Evolutionary conservation across 768 basidiomycete genomes (phyloP).

Genomic region (Piloderma croceum): DNA sequence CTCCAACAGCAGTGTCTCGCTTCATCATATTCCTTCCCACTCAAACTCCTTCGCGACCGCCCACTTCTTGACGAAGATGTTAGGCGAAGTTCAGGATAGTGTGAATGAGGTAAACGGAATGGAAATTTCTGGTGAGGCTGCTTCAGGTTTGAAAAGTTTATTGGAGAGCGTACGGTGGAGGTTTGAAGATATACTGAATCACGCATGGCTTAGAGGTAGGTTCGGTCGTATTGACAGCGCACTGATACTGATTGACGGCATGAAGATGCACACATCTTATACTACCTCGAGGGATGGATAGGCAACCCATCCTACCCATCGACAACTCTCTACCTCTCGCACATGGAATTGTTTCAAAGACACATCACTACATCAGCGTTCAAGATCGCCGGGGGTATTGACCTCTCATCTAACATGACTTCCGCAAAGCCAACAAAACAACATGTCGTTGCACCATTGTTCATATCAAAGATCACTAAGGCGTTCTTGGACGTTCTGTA

Average conservation of each 20-base stretch:
- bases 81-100: constrained; percentile 83
- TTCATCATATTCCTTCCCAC: constrained; percentile 58
- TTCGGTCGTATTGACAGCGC: constrained; percentile 5
- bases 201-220: constrained; percentile 79
- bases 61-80: constrained; percentile 72
- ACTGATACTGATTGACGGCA: constrained; percentile 7
- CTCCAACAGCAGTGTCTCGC: constrained; percentile 30
- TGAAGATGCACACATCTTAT: constrained; percentile 77
- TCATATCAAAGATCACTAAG: constrained; percentile 69
- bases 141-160: constrained; percentile 62
- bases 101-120: constrained; percentile 73
- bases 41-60: constrained; percentile 81
- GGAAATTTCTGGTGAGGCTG: constrained; percentile 75
- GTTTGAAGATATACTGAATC: constrained; percentile 76
- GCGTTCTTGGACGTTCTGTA: constrained; percentile 84
- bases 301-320: constrained; percentile 55
- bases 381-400: constrained; percentile 75
- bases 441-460: constrained; percentile 54
- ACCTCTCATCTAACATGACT: constrained; percentile 41
- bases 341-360: constrained; percentile 77
- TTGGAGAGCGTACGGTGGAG: constrained; percentile 83
- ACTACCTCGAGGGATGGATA: constrained; percentile 84
- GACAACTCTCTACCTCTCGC: constrained; percentile 68
- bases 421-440: constrained; percentile 52
- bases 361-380: constrained; percentile 71